phyloP scores from a whole-genome alignment of 805 yeast genomes.

The Blastobotrys robertii region DNA sequence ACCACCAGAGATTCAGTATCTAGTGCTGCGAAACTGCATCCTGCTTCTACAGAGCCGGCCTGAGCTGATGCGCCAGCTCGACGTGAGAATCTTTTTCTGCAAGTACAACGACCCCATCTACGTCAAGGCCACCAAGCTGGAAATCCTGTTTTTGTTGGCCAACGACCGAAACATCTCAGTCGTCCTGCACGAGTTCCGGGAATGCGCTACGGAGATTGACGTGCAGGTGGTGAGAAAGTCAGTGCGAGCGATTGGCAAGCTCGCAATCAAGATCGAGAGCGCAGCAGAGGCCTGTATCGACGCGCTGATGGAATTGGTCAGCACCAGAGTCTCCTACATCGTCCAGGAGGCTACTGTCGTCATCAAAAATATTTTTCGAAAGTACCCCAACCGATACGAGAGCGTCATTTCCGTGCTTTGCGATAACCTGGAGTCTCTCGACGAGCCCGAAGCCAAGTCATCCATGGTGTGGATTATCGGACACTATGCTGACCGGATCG shows the following conservation, averaged over 20 bases:
- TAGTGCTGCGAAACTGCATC: conserved; percentile 72
- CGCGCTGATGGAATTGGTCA: conserved; percentile 46
- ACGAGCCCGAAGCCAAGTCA: conserved; percentile 70
- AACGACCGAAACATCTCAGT: conserved; percentile 46
- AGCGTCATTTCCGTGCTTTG: conserved; percentile 35
- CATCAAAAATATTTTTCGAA: conserved; percentile 63
- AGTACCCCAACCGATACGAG: conserved; percentile 54
- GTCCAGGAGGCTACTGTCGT: conserved; percentile 76
- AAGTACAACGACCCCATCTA: conserved; percentile 78
- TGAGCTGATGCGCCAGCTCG: conserved; percentile 43
- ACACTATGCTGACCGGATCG: conserved; percentile 46
- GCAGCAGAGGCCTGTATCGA: conserved; percentile 58
- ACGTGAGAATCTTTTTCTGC: conserved; percentile 75
- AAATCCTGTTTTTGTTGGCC: conserved; percentile 74
- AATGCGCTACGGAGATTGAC: conserved; percentile 82
- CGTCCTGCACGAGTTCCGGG: conserved; percentile 68
- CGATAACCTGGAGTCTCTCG: conserved; percentile 39
- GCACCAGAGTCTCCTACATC: conserved; percentile 60
- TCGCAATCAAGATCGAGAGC: conserved; percentile 63
- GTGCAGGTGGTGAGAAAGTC: conserved; percentile 81
- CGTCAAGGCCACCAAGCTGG: conserved; percentile 82
- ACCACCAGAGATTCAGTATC: conserved; percentile 75
- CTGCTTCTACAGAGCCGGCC: conserved; percentile 59
- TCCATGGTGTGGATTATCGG: conserved; percentile 83
- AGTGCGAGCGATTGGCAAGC: conserved; percentile 78